Base-by-base conservation (phyloP, 352 stramenopile genomes). In the Pythium apleroticum region DNA sequence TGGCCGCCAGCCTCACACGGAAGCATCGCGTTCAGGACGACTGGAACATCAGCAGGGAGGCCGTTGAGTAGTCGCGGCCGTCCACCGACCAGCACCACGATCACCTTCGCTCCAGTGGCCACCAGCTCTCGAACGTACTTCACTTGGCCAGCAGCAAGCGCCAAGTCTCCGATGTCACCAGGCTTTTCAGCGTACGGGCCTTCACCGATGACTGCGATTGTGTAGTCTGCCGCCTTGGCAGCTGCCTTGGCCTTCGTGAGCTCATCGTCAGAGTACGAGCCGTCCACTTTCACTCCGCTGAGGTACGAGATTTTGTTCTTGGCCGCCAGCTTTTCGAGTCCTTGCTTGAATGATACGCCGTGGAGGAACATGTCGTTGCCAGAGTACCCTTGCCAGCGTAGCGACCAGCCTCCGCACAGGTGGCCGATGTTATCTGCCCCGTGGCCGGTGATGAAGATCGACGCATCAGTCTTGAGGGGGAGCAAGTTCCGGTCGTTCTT, bases 101-200 rank as follows among this genome's bases (percentile, higher is more conserved):
- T 78, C n/a, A 97, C 63, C 41, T 92, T 93, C 3, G 86, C 85
- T 9, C 78, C 77, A 4, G 79, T 89, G 22, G 69, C 65, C 2
- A 69, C 72, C 6, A 97, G 74, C 11, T 80, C 73, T 7, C 74
- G 68, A 9, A 95, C 76, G 50, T 95, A 96, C 30, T 78, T 77
- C 10, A 88, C 57, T 53, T 96, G 84, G 3, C 87, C 85, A 8
- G 27, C 11, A 2, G 88, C 74, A 4, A 96, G 70, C 0, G 71
- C 73, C n/a, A 95, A 62, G 62, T 96, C 81, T 35, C 90, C 71
- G 41, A 97, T 89, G 61, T 97, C 89, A 7, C 88, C 89, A 0
- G 80, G 74, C 49, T 96, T 96, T 56, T 97, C 88, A 4, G 89
- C 75, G 58, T 95, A 97, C 1, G 74, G 64, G 4, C 31, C 31